Evolutionary conservation across 495 filamentous ascomycete species (phyloP), one percentile per base, ranked within the genome.

Genomic region (Penicillium nucicola): DNA sequence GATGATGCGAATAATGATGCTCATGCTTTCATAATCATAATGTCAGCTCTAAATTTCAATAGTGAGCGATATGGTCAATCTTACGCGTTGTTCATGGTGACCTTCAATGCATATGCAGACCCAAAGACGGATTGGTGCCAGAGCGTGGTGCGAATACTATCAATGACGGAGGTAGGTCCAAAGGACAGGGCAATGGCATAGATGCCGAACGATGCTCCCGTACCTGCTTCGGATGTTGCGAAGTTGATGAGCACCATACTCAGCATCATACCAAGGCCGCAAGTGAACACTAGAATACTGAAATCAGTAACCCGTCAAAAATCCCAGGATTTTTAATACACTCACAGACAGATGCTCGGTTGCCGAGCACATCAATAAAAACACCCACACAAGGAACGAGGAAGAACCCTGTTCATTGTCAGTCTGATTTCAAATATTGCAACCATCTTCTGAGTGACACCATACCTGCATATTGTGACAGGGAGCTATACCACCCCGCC

Each of bases 81-180:
- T 45, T 58, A 71, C 68, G 65, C 68, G 35, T 73, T 71, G 47
- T 75, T 75, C 68, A 76, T 75, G 31, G 71, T 72, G 25, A 76
- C 61, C 35, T 76, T 76, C 17, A 74, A 42, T 1, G 74, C 57
- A 45, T 71, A 76, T 0, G 71, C 74, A 4, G 71, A 70, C 2
- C 71, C 71, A 51, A 74, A 77, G 0, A 76, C 67, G 0, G 66
- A 69, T 42, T 75, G 71, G 28, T 77, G 61, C 66, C 68, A 75
- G 11, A 75, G 53, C 2, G 63, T 65, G 5, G 72, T 75, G 14
- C 72, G 67, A 20, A 75, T 74, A 36, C 71, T 60, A 42, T 76
- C 72, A 32, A 75, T 75, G 49, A 75, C 66, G 1, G 68, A 65
- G 0, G 69, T 72, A 7, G 69, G 71, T 9, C 73, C 72, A 8